These are phyloP conservation scores for Acacia concinna DNA, from an alignment of 331 rosid species.

Conservation along the genomic window DNA sequence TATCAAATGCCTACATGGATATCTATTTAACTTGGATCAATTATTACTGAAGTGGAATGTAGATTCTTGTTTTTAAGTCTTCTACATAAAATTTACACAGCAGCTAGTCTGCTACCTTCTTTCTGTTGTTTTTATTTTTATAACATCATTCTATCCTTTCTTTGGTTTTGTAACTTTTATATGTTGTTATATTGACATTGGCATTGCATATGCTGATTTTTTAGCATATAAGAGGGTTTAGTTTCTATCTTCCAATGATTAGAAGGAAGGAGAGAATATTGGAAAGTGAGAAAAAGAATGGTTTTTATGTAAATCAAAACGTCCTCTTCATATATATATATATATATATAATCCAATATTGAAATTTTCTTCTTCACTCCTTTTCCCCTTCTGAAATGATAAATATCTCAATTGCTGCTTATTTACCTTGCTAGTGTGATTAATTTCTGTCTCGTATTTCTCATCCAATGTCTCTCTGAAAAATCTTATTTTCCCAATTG, in stretches of 20 bases:
- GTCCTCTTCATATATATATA: neutral
- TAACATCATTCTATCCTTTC: neutral
- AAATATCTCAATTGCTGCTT: neutral
- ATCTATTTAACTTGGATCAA: neutral
- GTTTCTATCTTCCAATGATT: neutral
- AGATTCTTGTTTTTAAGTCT: neutral
- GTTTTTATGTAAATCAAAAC: neutral
- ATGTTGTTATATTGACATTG: neutral
- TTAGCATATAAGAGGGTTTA: neutral
- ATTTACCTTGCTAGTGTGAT: neutral
- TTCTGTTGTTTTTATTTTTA: neutral
- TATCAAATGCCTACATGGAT: neutral
- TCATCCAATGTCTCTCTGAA: neutral
- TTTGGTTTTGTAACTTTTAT: neutral
- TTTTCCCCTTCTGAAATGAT: neutral
- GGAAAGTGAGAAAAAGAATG: neutral
- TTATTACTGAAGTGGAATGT: neutral
- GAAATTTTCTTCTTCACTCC: neutral
- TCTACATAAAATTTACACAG: neutral
- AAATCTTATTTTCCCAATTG: neutral
- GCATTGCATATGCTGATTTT: neutral
- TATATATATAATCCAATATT: no score
- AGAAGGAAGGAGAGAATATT: neutral
- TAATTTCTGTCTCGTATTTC: neutral
- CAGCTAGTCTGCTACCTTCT: neutral